Evolutionary conservation across 345 rosid species (phyloP).

Genomic region (Eucalyptus viminalis): DNA sequence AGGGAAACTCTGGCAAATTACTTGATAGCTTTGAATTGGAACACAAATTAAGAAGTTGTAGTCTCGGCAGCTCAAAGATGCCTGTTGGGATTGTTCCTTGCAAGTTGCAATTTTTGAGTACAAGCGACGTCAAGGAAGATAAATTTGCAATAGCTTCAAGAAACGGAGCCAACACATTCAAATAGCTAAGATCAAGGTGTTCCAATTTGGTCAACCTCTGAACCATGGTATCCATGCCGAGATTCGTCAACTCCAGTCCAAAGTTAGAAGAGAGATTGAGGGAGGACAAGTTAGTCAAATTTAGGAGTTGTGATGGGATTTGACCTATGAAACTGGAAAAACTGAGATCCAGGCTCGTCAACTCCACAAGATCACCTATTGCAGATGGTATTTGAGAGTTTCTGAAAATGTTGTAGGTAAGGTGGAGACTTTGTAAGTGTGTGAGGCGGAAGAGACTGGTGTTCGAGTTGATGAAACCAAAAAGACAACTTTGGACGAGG

Average conservation of each 20-base stretch:
- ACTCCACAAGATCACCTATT: background rate
- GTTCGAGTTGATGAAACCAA: background rate
- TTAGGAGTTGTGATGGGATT: background rate
- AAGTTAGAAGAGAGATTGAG: background rate
- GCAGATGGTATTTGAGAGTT: background rate
- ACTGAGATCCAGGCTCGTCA: background rate
- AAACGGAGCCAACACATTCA: background rate
- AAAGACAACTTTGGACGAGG: background rate
- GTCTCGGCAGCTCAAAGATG: background rate
- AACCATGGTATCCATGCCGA: background rate
- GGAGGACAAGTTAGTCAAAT: background rate
- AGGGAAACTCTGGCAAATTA: slow-evolving; percentile 1
- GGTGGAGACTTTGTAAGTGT: background rate
- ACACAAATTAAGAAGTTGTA: background rate
- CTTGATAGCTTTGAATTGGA: background rate
- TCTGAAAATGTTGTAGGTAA: background rate
- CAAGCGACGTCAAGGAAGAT: background rate
- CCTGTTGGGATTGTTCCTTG: background rate
- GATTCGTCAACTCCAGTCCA: background rate
- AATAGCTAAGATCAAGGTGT: background rate
- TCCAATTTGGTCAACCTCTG: background rate
- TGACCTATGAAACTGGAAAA: background rate
- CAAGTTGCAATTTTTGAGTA: background rate
- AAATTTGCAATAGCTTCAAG: background rate
- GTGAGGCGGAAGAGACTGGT: slow-evolving; percentile 1